Percentiles rank a stretch among this genome's conserved stretches.
Conservation (phyloP, 257 asterid genomes). For the Solanum stenotomum region DNA sequence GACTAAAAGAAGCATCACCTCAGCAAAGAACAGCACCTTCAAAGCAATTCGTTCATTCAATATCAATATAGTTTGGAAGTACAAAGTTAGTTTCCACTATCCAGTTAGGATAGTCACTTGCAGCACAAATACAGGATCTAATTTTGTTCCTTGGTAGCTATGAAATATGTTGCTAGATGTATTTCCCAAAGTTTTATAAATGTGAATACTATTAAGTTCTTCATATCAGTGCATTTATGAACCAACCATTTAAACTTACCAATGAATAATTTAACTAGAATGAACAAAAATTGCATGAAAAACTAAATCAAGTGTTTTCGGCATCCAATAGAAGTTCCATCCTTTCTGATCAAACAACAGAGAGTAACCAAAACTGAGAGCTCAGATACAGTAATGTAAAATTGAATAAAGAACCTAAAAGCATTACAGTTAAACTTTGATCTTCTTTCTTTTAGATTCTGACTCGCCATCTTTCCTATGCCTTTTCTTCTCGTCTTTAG, state of each 20-base stretch:
- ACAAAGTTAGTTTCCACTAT: constrained; percentile 15
- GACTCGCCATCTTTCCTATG: constrained; percentile 17
- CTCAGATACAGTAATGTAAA: background rate
- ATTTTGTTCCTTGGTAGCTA: constrained; percentile 22
- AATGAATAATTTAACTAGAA: background rate
- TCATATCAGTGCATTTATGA: background rate
- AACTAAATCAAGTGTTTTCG: background rate
- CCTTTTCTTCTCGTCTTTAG: constrained; percentile 22
- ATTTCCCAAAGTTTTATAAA: constrained; percentile 24
- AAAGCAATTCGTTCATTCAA: background rate
- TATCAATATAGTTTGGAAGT: background rate
- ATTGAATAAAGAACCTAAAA: background rate
- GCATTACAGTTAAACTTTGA: constrained; percentile 16
- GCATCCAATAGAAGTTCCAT: background rate
- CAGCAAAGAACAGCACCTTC: background rate
- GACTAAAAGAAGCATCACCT: constrained; percentile 6
- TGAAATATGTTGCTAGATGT: constrained; percentile 15
- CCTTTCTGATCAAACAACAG: background rate
- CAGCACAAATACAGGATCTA: constrained; percentile 12
- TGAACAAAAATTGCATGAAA: background rate
- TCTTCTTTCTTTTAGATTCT: constrained; percentile 21
- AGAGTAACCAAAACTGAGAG: background rate
- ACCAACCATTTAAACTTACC: background rate
- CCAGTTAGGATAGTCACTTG: constrained; percentile 9
- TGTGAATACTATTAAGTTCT: constrained; percentile 34